Base-by-base conservation (phyloP, 805 yeast genomes). In the Priceomyces fermenticarens region DNA sequence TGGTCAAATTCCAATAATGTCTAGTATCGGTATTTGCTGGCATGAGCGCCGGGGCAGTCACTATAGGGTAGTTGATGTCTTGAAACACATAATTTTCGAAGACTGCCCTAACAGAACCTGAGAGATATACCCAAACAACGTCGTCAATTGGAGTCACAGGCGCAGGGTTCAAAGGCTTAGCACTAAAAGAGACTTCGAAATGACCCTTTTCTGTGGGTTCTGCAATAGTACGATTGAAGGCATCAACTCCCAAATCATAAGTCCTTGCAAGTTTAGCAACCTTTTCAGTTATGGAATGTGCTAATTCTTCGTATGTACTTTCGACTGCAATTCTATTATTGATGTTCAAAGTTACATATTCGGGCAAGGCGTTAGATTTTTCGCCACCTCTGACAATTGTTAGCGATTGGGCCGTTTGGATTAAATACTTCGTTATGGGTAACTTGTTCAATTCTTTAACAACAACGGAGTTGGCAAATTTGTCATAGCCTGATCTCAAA, bases 21-120 rank as follows among this genome's bases (percentile, higher is more conserved):
- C 72, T 70, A 10, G 85, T 79, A 56, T 81, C 86, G 2, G 86
- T 81, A 55, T 81, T 80, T 6, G 78, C 85, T 6, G 82, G 65
- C 63, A 75, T 70, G 16, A 78, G 54, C 12, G 69, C 66, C 12
- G 85, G 82, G 0, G 81, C 59, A 17, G 59, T 49, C n/a, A 65
- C 51, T 17, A 67, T 40, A 2, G 67, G 66, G 25, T 57, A 53
- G n/a, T 43, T 45, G 36, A 51, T 36, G n/a, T 60, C 57, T 4
- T 64, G 55, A 47, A 67, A 65, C 4, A 69, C 68, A 43, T 73
- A 55, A 30, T 81, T 82, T 57, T 83, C 87, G 53, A 77, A 78
- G 36, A 85, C 72, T 43, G 78, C 75, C 46, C 82, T 74, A 29
- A 81, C 65, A 12, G 83, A 72, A 10, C 91, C 91, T 0, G 84